Percentiles rank a stretch among this genome's conserved stretches.
Evolutionary conservation across 2,329 filamentous ascomycete species (phyloP).

Genomic region (Torrubiellomyces zombiae): DNA sequence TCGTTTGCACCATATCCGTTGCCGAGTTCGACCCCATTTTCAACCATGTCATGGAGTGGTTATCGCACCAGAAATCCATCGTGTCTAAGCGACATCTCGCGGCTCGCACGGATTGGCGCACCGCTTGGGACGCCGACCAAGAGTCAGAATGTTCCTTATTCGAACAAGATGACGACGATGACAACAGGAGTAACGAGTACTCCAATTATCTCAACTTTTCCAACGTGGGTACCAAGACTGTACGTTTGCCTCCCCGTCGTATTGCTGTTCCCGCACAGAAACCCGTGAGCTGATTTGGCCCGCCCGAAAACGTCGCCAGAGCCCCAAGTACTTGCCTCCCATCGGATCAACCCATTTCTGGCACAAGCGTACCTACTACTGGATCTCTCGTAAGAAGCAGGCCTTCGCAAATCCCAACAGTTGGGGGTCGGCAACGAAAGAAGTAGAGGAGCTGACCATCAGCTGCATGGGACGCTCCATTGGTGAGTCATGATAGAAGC

Average conservation of each 20-base stretch:
- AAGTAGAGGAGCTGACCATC: conserved; percentile 34
- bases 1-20: conserved; percentile 36
- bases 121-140: conserved; percentile 39
- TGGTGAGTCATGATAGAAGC: conserved; percentile 7
- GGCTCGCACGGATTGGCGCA: conserved; percentile 37
- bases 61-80: conserved; percentile 34
- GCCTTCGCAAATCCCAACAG: conserved; percentile 16
- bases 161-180: conserved; percentile 21
- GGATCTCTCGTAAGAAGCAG: conserved; percentile 28
- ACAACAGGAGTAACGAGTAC: conserved; percentile 15
- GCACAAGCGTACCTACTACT: conserved; percentile 34
- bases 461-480: conserved; percentile 35
- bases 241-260: conserved; percentile 10
- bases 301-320: conserved; percentile 12
- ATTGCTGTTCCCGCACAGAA: background rate
- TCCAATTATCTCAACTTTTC: conserved; percentile 39
- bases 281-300: background rate
- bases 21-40: conserved; percentile 41
- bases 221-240: conserved; percentile 35
- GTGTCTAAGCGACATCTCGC: conserved; percentile 33
- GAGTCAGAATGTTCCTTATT: conserved; percentile 22
- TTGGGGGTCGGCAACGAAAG: conserved; percentile 26
- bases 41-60: conserved; percentile 39
- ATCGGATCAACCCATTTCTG: conserved; percentile 37
- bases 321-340: conserved; percentile 36